phyloP scores from a whole-genome alignment of 2,329 filamentous ascomycete genomes.

The Colletotrichum sp. region DNA sequence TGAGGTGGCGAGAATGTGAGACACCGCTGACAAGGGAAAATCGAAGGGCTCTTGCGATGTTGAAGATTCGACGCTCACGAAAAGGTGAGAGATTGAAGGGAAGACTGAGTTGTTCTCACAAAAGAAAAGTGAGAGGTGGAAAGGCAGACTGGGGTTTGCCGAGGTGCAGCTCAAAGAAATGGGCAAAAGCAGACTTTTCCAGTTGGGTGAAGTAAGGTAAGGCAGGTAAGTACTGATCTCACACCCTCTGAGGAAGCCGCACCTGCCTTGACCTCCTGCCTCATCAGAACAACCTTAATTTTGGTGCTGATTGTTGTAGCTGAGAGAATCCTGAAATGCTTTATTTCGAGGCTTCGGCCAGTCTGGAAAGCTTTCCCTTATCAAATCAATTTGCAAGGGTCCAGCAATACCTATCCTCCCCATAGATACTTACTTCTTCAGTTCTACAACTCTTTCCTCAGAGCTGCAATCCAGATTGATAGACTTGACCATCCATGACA shows the following conservation, averaged over 20 bases:
- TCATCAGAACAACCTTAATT: background rate
- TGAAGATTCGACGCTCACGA: background rate
- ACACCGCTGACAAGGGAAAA: background rate
- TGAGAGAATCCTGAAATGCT: background rate
- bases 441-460: fast-evolving
- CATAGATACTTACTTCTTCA: fast-evolving
- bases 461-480: fast-evolving
- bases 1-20: background rate
- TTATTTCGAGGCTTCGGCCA: background rate
- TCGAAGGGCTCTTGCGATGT: fast-evolving
- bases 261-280: background rate
- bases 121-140: background rate
- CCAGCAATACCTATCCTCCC: fast-evolving
- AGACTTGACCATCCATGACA: fast-evolving
- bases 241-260: background rate
- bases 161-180: background rate
- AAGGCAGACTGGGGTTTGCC: background rate
- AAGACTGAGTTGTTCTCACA: background rate
- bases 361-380: background rate
- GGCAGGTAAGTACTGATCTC: background rate
- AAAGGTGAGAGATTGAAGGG: background rate
- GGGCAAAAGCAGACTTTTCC: background rate
- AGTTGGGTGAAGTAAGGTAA: background rate
- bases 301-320: background rate
- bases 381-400: background rate